These are phyloP conservation scores for Alternaria incomplexa DNA, from an alignment of 2,329 filamentous ascomycete genomes.

Conservation along the genomic window DNA sequence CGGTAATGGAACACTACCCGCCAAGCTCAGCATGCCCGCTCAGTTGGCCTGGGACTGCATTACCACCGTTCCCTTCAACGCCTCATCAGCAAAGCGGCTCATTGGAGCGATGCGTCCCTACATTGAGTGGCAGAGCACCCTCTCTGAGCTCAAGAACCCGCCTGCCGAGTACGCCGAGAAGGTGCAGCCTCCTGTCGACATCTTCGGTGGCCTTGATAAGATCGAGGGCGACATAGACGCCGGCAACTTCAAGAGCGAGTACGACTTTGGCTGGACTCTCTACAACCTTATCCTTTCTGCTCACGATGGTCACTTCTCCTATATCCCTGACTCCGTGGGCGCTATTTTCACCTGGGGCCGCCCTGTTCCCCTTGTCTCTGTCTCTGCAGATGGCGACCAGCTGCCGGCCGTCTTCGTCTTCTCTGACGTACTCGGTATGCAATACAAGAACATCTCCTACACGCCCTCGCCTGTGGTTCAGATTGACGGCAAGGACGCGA, in stretches of 20 bases:
- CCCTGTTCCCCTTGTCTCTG: constrained; percentile 61
- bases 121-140: constrained; percentile 56
- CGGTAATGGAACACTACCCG: constrained; percentile 15
- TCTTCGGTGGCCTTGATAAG: constrained; percentile 49
- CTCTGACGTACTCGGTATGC: constrained; percentile 53
- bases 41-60: constrained; percentile 54
- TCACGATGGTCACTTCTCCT: constrained; percentile 70
- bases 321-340: constrained; percentile 60
- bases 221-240: constrained; percentile 48
- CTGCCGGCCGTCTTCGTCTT: constrained; percentile 65
- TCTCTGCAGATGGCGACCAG: constrained; percentile 65
- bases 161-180: constrained; percentile 55
- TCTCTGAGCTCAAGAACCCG: constrained; percentile 52
- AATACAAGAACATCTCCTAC: constrained; percentile 52
- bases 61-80: constrained; percentile 53
- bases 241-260: constrained; percentile 49
- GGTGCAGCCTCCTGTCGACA: constrained; percentile 53
- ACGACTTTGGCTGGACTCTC: constrained; percentile 58
- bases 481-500: constrained; percentile 63
- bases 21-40: constrained; percentile 47
- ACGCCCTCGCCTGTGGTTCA: constrained; percentile 58
- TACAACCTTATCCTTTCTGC: constrained; percentile 60
- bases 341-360: constrained; percentile 58
- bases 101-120: constrained; percentile 52
- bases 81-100: constrained; percentile 47